A percentile compares a stretch with the other conserved stretches of the same genome.
Evolutionary conservation across 441 rosid species (phyloP).

Genomic region (Melianthus villosus): DNA sequence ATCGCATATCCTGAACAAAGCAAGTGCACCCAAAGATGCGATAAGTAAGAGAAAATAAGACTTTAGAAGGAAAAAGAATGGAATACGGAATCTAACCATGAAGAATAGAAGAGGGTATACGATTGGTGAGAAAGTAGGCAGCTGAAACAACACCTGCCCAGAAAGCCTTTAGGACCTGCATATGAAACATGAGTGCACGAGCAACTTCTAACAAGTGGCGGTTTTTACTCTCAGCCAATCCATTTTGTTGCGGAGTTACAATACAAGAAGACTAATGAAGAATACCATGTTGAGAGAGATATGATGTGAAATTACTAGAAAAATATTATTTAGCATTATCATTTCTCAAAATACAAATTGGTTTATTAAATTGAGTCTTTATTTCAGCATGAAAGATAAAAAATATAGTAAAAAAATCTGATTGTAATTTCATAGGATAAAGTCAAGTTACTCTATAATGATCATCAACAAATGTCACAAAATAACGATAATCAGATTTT

Average conservation of each 20-base stretch:
- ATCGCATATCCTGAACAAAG: background rate
- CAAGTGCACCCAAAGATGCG: background rate
- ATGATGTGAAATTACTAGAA: background rate
- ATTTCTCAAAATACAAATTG: background rate
- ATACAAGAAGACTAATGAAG: background rate
- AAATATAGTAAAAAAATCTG: background rate
- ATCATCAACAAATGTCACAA: background rate
- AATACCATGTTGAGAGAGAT: background rate
- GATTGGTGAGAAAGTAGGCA: background rate
- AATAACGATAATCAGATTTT: background rate
- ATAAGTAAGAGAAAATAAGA: background rate
- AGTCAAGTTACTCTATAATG: background rate
- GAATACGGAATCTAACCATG: background rate
- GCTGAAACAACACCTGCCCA: background rate
- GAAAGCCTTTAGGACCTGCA: background rate
- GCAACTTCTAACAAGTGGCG: background rate
- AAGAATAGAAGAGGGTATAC: background rate
- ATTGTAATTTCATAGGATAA: background rate
- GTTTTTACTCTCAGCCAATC: background rate
- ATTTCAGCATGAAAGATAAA: background rate
- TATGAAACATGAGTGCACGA: background rate
- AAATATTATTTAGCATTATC: slow-evolving; percentile 6
- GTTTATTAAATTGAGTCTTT: background rate
- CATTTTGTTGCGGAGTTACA: background rate
- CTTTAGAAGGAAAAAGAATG: background rate